Evolutionary conservation across 305 asterid species (phyloP).

Genomic region (Plantago coronopus): DNA sequence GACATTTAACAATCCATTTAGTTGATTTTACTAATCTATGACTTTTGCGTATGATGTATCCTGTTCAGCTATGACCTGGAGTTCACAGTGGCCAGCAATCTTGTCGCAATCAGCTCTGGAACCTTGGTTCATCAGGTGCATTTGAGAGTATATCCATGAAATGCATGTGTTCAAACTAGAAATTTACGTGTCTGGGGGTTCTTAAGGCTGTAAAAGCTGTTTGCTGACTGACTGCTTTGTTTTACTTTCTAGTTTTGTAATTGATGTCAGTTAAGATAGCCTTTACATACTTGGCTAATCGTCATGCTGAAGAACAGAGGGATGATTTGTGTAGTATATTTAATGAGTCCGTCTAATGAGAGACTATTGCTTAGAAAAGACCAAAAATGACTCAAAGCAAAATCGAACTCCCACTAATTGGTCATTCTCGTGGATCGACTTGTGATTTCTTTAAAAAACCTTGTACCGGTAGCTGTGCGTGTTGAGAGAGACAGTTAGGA

Average conservation of each 20-base stretch:
- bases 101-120: slow-evolving; percentile 93
- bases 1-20: slow-evolving; percentile 17
- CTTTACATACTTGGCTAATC: no score
- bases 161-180: not conserved
- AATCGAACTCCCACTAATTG: no score
- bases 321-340: not conserved
- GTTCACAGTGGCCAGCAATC: slow-evolving; percentile 85
- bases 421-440: no score
- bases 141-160: slow-evolving; percentile 19
- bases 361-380: no score
- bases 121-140: slow-evolving; percentile 91
- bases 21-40: slow-evolving; percentile 19
- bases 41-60: slow-evolving; percentile 27
- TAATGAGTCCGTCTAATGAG: no score
- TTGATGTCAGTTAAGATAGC: slow-evolving; percentile 1
- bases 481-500: no score
- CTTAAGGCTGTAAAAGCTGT: slow-evolving; percentile 2
- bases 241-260: no score
- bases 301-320: no score
- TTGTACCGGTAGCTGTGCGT: no score
- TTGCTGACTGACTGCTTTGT: not conserved
- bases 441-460: no score
- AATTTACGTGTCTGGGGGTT: slow-evolving; percentile 5
- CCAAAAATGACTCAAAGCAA: no score
- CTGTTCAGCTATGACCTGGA: slow-evolving; percentile 84